Evolutionary conservation across 169 alveolate genomes (phyloP).

Genomic region (Besnoitia besnoiti): DNA sequence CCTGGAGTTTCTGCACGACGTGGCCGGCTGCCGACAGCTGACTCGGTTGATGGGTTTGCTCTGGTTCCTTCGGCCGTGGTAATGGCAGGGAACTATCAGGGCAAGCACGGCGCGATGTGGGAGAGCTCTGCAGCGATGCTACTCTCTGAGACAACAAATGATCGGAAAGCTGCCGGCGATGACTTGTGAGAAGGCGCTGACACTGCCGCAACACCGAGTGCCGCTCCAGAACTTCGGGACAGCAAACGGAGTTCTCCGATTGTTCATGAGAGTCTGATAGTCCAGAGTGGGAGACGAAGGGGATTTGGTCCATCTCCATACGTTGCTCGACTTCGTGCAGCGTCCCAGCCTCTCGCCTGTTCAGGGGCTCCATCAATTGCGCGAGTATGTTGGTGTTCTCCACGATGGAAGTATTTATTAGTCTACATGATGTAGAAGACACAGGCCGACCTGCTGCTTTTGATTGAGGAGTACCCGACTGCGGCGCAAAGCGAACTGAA

Average conservation of each 20-base stretch:
- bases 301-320: not conserved
- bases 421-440: too few species aligned
- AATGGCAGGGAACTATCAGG: not conserved
- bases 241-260: not conserved
- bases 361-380: too few species aligned
- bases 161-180: constrained; percentile 21
- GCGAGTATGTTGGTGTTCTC: too few species aligned
- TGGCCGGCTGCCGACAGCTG: not conserved
- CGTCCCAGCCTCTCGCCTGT: not conserved
- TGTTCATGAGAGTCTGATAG: not conserved
- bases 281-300: not conserved
- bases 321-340: not conserved
- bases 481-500: too few species aligned
- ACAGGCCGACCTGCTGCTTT: too few species aligned
- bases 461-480: too few species aligned
- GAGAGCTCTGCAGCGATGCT: not conserved
- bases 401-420: too few species aligned
- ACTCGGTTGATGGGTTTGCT: not conserved
- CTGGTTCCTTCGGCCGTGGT: not conserved
- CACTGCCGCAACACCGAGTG: not conserved
- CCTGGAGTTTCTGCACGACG: not conserved
- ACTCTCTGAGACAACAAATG: not conserved
- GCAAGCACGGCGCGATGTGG: not conserved
- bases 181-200: not conserved
- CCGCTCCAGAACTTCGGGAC: not conserved